Evolutionary conservation across 805 yeast genomes (phyloP).

Genomic region (Middelhovenomyces tepae): DNA sequence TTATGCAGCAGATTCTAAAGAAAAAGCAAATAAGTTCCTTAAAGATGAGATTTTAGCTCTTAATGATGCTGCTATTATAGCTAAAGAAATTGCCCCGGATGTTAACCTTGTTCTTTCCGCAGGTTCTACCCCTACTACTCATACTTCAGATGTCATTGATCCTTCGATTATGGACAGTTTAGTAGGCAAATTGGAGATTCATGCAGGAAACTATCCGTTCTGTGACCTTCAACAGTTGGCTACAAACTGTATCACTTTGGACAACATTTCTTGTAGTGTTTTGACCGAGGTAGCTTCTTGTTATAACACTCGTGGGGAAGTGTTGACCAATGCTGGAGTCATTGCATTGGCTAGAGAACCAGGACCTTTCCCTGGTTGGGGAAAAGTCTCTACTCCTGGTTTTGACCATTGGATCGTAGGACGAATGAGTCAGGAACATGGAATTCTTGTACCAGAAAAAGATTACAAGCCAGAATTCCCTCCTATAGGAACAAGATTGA

Average conservation of each 20-base stretch:
- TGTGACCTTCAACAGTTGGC: conserved; percentile 73
- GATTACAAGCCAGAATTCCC: conserved; percentile 10
- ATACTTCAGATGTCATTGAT: conserved; percentile 34
- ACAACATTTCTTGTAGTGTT: conserved; percentile 43
- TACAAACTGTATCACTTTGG: conserved; percentile 45
- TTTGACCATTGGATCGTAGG: conserved; percentile 55
- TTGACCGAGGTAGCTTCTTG: conserved; percentile 50
- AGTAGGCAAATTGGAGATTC: conserved; percentile 46
- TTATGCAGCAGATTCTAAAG: conserved; percentile 39
- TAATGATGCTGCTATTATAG: conserved; percentile 39
- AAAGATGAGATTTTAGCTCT: conserved; percentile 52
- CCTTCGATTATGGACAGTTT: conserved; percentile 6
- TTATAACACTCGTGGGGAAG: conserved; percentile 56
- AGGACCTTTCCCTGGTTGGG: conserved; percentile 54
- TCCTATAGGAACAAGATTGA: conserved; percentile 41
- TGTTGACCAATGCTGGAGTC: conserved; percentile 64
- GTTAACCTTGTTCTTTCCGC: conserved; percentile 48
- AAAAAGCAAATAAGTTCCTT: conserved; percentile 40
- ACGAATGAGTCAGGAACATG: conserved; percentile 72
- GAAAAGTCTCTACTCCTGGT: conserved; percentile 35
- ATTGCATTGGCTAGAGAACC: conserved; percentile 58
- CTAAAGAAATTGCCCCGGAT: conserved; percentile 31
- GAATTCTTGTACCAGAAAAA: conserved; percentile 47
- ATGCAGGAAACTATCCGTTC: conserved; percentile 73
- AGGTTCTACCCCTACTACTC: conserved; percentile 79